Evolutionary conservation across 192 early-diverging fungal species (phyloP), one percentile per base, ranked within the genome.

Genomic region (Spinellus fusiger): DNA sequence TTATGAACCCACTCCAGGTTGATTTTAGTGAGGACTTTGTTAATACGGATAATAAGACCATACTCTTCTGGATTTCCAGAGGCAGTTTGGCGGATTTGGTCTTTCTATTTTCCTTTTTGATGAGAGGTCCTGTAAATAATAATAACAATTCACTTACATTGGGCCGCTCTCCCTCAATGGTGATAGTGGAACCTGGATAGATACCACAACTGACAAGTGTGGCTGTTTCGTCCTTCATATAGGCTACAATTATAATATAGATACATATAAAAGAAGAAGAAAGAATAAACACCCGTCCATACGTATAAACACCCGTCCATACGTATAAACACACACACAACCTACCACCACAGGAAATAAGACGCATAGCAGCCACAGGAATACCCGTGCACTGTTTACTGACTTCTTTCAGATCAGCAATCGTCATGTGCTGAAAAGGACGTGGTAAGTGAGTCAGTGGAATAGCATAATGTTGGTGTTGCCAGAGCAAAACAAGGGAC

Each of bases 371-470:
- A 38, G 84, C 85, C 15, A 78, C 70, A 9, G 92, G 91, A 5
- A 96, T 86, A 13, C 88, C 86, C 0, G 90, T 89, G 13, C 81
- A 71, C 50, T 82, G 78, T 47, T 86, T 84, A 53, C 88, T 86
- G 34, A 80, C 73, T 34, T 87, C 84, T 54, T 90, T 81, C 55
- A 96, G 70, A 46, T 88, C 77, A 2, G 76, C 79, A n/a, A 95
- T 75, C 16, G 83, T 88, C n/a, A 84, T 78, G 23, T 66, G 54
- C 20, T 70, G 64, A 6, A 82, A 55, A 26, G 46, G 66, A 26
- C 38, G 37, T 3, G 49, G 56, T 0, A 54, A 29, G 23, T 66
- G 27, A 29, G 44, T 38, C 27, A 66, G 57, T 27, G 57, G 57
- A 27, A 66, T 23, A 53, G 59, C 64, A 33, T 66, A 66, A 22